Conservation (phyloP, 768 basidiomycete genomes). For the Pholiota conissans region DNA sequence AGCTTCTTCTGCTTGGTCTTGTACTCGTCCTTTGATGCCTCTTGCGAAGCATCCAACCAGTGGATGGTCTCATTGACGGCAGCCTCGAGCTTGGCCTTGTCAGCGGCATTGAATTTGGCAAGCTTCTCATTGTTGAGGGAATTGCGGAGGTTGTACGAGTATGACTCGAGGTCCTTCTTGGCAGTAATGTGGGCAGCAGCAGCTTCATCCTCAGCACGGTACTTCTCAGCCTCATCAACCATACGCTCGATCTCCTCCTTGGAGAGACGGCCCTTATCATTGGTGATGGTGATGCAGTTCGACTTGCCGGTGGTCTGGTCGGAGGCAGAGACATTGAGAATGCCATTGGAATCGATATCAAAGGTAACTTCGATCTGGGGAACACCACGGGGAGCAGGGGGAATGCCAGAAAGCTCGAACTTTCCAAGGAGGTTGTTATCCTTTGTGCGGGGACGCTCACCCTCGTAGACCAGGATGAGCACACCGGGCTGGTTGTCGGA, state of each 20-base stretch:
- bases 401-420: conserved; percentile 96
- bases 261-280: conserved; percentile 95
- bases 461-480: conserved; percentile 96
- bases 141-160: conserved; percentile 93
- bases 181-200: conserved; percentile 79
- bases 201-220: conserved; percentile 89
- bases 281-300: conserved; percentile 90
- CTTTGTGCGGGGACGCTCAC: conserved; percentile 97
- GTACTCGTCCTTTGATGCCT: conserved; percentile 93
- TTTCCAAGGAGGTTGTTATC: conserved; percentile 99
- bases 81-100: conserved; percentile 81
- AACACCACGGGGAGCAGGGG: conserved; percentile 96
- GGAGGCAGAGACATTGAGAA: conserved; percentile 90
- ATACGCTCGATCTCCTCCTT: conserved; percentile 99
- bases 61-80: conserved; percentile 81
- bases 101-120: conserved; percentile 84
- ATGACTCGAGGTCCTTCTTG: conserved; percentile 94
- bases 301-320: conserved; percentile 99
- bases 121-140: conserved; percentile 85
- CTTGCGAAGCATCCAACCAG: conserved; percentile 86
- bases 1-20: conserved; percentile 92
- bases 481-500: conserved; percentile 99
- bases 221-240: conserved; percentile 92
- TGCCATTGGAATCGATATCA: conserved; percentile 96
- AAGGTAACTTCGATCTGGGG: conserved; percentile 98